phyloP scores from a whole-genome alignment of 2,329 filamentous ascomycete genomes.

The Magnaporthales sp. region DNA sequence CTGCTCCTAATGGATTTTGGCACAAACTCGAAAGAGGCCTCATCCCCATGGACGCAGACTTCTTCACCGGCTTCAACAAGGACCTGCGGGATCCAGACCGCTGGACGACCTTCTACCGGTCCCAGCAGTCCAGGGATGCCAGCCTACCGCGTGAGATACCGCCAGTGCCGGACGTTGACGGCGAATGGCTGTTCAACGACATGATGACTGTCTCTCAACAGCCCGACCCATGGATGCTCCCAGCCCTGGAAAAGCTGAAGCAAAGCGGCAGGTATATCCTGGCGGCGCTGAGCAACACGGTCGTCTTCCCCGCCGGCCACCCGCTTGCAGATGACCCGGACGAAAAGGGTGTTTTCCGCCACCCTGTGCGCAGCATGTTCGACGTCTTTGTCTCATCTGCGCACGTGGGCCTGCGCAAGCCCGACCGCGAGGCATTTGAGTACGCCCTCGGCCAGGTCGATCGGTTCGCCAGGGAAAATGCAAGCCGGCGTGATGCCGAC shows the following conservation, averaged over 20 bases:
- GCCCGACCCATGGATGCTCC: conserved; percentile 82
- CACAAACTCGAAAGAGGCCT: conserved; percentile 80
- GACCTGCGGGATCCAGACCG: conserved; percentile 60
- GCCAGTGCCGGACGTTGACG: conserved; percentile 64
- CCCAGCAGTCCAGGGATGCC: conserved; percentile 32
- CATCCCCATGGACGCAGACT: conserved; percentile 63
- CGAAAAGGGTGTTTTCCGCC: conserved; percentile 24
- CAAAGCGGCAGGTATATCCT: conserved; percentile 59
- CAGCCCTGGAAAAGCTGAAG: conserved; percentile 64
- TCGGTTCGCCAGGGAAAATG: conserved; percentile 48
- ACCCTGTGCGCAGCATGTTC: conserved; percentile 60
- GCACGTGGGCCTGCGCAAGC: conserved; percentile 81
- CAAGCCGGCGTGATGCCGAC: conserved; percentile 21
- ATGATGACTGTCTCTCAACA: conserved; percentile 73
- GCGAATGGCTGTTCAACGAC: conserved; percentile 72
- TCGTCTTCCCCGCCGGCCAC: conserved; percentile 73
- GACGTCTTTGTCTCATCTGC: conserved; percentile 84
- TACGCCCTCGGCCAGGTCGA: conserved; percentile 61
- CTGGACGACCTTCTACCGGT: conserved; percentile 60
- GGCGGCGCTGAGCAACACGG: conserved; percentile 82
- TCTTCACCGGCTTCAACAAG: conserved; percentile 65
- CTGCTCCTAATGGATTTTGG: conserved; percentile 75
- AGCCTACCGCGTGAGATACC: conserved; percentile 37
- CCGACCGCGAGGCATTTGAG: conserved; percentile 73
- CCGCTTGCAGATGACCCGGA: conserved; percentile 38